Evolutionary conservation across 768 basidiomycete genomes (phyloP).

Genomic region (Termitomyces sp.): DNA sequence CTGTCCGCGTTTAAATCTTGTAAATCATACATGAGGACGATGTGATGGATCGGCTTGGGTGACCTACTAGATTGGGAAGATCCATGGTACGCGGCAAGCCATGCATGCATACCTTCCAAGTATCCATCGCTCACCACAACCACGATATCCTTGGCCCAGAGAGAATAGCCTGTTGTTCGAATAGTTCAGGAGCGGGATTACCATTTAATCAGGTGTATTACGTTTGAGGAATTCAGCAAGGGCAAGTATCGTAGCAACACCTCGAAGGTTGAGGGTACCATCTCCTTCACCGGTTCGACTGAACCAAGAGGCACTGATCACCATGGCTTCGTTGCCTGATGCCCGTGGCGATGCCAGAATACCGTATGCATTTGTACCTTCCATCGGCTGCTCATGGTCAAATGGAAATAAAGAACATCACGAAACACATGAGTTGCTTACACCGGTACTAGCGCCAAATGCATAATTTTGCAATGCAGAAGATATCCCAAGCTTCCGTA

Average conservation of each 20-base stretch:
- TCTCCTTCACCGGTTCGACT: slow-evolving; percentile 60
- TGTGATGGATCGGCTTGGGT: background rate
- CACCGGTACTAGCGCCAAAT: slow-evolving; percentile 50
- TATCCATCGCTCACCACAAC: slow-evolving; percentile 89
- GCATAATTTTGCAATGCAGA: slow-evolving; percentile 68
- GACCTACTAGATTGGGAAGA: slow-evolving; percentile 57
- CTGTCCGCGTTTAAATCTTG: slow-evolving; percentile 66
- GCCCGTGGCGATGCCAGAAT: slow-evolving; percentile 79
- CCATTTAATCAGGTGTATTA: slow-evolving; percentile 30
- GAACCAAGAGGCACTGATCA: slow-evolving; percentile 89
- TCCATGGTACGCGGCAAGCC: slow-evolving; percentile 83
- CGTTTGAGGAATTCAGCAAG: slow-evolving; percentile 85
- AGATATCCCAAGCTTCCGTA: slow-evolving; percentile 71
- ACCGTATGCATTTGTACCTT: slow-evolving; percentile 82
- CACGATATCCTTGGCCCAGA: slow-evolving; percentile 94
- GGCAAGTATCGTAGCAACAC: slow-evolving; percentile 80
- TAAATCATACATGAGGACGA: background rate
- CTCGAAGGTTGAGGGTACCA: slow-evolving; percentile 73
- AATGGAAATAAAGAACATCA: background rate
- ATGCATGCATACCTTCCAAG: slow-evolving; percentile 90
- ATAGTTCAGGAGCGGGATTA: slow-evolving; percentile 1
- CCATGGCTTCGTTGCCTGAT: slow-evolving; percentile 91
- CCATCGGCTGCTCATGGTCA: slow-evolving; percentile 37
- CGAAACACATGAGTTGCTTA: slow-evolving; percentile 32
- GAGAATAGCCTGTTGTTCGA: slow-evolving; percentile 59